Base-by-base conservation (phyloP, 73 alveolate species). In the Stentor roeselii region DNA sequence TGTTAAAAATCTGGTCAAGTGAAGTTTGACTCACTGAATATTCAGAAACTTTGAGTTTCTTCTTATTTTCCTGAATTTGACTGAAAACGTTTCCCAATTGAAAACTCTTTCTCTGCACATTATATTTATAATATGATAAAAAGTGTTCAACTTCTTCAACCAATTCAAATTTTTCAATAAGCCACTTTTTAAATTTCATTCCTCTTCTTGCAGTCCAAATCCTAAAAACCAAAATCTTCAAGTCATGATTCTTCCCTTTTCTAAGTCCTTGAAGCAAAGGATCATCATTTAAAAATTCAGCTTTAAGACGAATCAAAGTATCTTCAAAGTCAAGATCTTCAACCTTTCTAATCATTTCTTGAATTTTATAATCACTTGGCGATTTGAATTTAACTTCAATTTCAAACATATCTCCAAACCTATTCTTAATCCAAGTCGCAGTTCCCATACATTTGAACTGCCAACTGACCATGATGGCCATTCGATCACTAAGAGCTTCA, bases 391-490 rank as follows among this genome's bases (percentile, higher is more conserved):
- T 92, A 27, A 92, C 38, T 59, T 59, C 59, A 0, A 94, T 85
- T 77, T 91, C 93, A 82, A 89, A 95, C n/a, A 95, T 95, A 37
- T 94, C 87, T 27, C 98, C 99, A 90, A 84, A 95, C 78, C 90
- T 87, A 42, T 84, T 83, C 77, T 90, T 95, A 39, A 95, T 82
- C 84, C 60, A 91, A 78, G 90, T 90, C n/a, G 95, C 87, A 3
- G 97, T 84, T 27, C 98, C 98, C 59, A 90, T 75, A 78, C 99
- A 95, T 40, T 60, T 87, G 75, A 96, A 85, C 39, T 76, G 39
- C 42, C 99, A 98, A 74, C 89, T 85, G n/a, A 94, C 91, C 83
- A 92, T 42, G 36, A 96, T 94, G 14, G 95, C 99, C 59, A 95
- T 88, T 78, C 87, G 90, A 86, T 95, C 96, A 60, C 98, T 88